Conservation (phyloP, 2,329 filamentous ascomycete genomes). For the Phyllosticta capitalensis region DNA sequence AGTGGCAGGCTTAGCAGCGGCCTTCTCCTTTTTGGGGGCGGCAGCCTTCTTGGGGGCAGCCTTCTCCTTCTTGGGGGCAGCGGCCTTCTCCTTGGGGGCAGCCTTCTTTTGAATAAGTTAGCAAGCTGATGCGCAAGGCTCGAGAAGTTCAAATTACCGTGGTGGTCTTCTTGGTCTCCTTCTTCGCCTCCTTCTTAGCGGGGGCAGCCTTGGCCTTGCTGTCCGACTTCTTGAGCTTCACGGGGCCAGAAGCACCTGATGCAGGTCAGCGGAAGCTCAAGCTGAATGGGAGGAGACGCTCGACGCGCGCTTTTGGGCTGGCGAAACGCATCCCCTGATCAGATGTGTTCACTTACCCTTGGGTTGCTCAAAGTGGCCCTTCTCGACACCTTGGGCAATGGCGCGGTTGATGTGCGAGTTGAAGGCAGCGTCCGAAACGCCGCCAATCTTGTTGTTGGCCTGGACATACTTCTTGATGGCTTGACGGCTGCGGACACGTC, state of each 20-base stretch:
- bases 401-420: conserved; percentile 79
- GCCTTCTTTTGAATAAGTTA: neutral
- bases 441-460: conserved; percentile 57
- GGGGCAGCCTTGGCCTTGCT: conserved; percentile 22
- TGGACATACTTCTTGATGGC: conserved; percentile 67
- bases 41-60: conserved; percentile 37
- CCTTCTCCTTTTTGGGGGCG: conserved; percentile 21
- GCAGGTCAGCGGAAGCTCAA: neutral
- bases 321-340: neutral
- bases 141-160: conserved; percentile 8
- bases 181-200: conserved; percentile 26
- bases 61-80: conserved; percentile 18
- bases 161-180: conserved; percentile 17
- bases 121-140: neutral
- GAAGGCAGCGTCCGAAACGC: conserved; percentile 48
- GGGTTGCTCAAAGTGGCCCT: conserved; percentile 77
- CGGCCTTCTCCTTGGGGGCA: conserved; percentile 35
- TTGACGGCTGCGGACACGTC: conserved; percentile 48
- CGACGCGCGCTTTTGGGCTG: conserved; percentile 20
- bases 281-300: neutral
- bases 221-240: conserved; percentile 84
- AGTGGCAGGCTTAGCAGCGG: conserved; percentile 27
- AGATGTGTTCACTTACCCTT: conserved; percentile 58
- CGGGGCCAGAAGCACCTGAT: conserved; percentile 71
- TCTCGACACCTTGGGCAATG: conserved; percentile 71